Percentiles rank a stretch among this genome's conserved stretches.
phyloP scores from a whole-genome alignment of 345 rosid species.

The Euphorbia peplus region DNA sequence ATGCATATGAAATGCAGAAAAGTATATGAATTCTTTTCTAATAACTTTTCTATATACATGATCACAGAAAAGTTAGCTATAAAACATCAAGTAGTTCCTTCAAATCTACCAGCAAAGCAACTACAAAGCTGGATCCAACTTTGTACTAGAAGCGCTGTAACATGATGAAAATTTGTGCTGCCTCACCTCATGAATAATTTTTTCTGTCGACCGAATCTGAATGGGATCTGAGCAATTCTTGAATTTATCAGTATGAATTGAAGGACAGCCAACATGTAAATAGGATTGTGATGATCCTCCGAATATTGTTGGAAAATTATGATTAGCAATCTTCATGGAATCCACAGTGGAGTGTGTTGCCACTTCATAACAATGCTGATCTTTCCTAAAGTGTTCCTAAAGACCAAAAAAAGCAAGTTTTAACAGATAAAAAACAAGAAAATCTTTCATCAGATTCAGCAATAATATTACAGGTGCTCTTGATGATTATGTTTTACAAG shows the following conservation, averaged over 20 bases:
- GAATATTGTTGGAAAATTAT: conserved; percentile 13
- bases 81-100: neutral
- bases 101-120: conserved; percentile 5
- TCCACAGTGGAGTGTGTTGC: conserved; percentile 8
- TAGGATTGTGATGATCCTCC: conserved; percentile 12
- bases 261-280: conserved; percentile 6
- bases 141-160: neutral
- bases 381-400: conserved; percentile 12
- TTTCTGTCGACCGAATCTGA: conserved; percentile 27
- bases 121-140: neutral
- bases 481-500: neutral
- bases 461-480: too few relatives aligned
- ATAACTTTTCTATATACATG: neutral
- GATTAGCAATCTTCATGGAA: conserved; percentile 14
- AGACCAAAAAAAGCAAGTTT: neutral
- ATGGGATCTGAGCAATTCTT: conserved; percentile 16
- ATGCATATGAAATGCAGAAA: too few relatives aligned
- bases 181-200: conserved; percentile 32
- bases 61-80: neutral
- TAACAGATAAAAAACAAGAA: too few relatives aligned
- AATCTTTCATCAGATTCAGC: too few relatives aligned
- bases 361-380: conserved; percentile 2
- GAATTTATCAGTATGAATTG: neutral
- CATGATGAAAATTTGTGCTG: neutral
- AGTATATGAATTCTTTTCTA: too few relatives aligned